Base-by-base conservation (phyloP, 441 rosid species). In the Corymbia citriodora region DNA sequence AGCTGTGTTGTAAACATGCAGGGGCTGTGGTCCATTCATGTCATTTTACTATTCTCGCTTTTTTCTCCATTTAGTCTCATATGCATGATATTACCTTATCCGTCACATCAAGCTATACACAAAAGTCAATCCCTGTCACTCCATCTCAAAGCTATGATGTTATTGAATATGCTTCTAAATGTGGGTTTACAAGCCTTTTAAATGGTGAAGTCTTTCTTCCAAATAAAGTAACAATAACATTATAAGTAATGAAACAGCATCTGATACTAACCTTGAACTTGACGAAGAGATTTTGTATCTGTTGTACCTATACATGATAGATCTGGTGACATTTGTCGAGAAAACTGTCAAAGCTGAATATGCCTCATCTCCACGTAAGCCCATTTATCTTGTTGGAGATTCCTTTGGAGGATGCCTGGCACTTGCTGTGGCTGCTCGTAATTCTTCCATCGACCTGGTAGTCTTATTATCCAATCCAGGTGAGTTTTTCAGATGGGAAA, bases 351-450 rank as follows among this genome's bases (percentile, higher is more conserved):
- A 91, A 92, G 91, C 86, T 55, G 96, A 96, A 93, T 93, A 95
- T 91, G 93, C 93, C 81, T 89, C 92, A 55, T 92, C 93, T 88
- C 98, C 98, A 29, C 89, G 91, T 70, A 97, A 95, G 92, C 99
- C 99, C 19, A 95, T 97, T 50, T 97, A 96, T 94, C 90, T 97
- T 31, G 95, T 96, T 21, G 99, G 98, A 19, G 99, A 96, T 93
- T 97, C 99, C 21, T 94, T 97, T 93, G 99, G 99, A 93, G 99
- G 97, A 91, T 96, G 99, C 91, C 91, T 97, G 54, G 97, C 97
- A 55, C 96, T 97, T 79, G 95, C 98, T 63, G 92, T 96, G 88
- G 99, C 99, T 92, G 96, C 99, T 81, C 95, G 95, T 89, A 96
- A 96, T 94, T 95, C 96, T 55, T 74, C 90, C 87, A 83, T 96